These are phyloP conservation scores for Mucor velutinosus DNA, from an alignment of 371 early-diverging fungal species.

Conservation along the genomic window DNA sequence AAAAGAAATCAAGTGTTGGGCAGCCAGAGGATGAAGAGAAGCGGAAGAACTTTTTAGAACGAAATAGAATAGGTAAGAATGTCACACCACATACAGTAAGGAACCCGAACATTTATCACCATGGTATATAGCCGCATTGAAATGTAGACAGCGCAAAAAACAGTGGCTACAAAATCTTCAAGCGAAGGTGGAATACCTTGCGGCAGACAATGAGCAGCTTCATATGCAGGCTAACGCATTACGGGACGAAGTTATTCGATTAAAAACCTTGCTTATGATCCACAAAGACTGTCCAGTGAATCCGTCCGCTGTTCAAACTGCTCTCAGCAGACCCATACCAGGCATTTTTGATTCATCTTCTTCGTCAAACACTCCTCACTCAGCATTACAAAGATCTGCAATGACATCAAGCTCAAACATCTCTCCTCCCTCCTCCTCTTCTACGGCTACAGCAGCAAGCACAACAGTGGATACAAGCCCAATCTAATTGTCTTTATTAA, in stretches of 20 bases:
- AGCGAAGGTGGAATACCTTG: constrained; percentile 54
- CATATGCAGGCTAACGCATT: constrained; percentile 45
- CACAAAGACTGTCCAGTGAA: constrained; percentile 60
- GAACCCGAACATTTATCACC: not conserved
- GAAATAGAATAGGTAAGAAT: constrained; percentile 74
- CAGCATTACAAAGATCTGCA: not conserved
- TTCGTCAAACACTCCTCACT: not conserved
- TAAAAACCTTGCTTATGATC: constrained; percentile 57
- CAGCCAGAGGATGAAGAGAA: constrained; percentile 63
- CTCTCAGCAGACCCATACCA: constrained; percentile 27
- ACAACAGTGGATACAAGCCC: not conserved
- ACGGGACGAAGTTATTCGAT: constrained; percentile 53
- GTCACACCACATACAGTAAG: not conserved
- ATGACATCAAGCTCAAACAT: not conserved
- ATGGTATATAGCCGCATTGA: constrained; percentile 57
- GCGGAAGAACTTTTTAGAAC: constrained; percentile 78
- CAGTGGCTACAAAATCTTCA: constrained; percentile 63
- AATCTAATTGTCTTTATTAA: not conserved
- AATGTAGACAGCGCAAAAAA: constrained; percentile 76
- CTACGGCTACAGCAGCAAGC: not conserved
- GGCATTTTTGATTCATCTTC: constrained; percentile 4
- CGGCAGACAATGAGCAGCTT: constrained; percentile 55
- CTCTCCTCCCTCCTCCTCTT: not conserved
- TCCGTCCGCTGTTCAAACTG: constrained; percentile 7
- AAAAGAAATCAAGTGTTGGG: not conserved